Evolutionary conservation across 2,329 filamentous ascomycete genomes (phyloP), one percentile per base, ranked within the genome.

Genomic region (Calonectria pauciramosa): DNA sequence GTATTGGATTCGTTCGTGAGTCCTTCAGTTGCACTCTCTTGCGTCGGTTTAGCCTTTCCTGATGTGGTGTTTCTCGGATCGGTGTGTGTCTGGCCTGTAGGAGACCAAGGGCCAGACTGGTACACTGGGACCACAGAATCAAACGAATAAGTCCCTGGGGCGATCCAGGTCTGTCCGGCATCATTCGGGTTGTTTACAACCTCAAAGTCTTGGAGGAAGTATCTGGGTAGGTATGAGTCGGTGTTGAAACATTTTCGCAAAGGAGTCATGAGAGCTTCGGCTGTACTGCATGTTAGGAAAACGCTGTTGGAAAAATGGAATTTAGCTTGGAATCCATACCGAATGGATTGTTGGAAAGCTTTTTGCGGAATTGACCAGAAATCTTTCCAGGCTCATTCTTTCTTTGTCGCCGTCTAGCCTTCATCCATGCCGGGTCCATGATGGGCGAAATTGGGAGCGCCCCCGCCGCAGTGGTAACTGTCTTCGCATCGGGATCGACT

Each of bases 191-290:
- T 89, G 1, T 85, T 80, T 16, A 92, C 85, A 2, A 92, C 80
- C 34, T 89, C 87, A 74, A 95, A 92, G 38, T 90, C 86, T 70
- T 94, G 90, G 6, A 95, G 85, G 81, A 95, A 93, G 79, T 89
- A 91, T 18, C 83, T 84, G 1, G 94, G 94, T 9, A 95, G 83
- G 1, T 81, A 80, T 0, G 82, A 81, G 0, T 79, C 75, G 1
- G 92, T 91, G 38, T 89, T 81, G 28, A 83, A 80, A 79, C 93
- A 94, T 71, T 82, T 78, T 69, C 94, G 91, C 28, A 93, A 71
- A 0, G 92, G 91, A 0, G 90, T 90, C 36, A 90, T 90, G 28
- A 96, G 88, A 9, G 92, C 90, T 56, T 88, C 88, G 4, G 93
- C 93, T 94, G 70, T 32, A 38, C 3, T 16, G 7, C 68, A 49